Evolutionary conservation across 164 flowering plant genomes (phyloP).

Genomic region (Taxillus chinensis): DNA sequence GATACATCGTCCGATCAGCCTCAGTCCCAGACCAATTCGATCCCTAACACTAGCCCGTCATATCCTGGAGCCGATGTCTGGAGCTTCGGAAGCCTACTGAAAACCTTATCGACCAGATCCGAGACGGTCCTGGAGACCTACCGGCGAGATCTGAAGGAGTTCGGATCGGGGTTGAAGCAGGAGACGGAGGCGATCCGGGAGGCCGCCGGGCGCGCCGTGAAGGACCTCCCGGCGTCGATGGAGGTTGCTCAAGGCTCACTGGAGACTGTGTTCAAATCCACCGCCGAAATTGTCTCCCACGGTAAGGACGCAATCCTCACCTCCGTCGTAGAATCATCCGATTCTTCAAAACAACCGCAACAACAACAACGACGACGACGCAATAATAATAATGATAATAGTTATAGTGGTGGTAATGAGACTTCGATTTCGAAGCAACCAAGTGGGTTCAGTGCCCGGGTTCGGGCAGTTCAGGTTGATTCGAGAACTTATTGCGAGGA

Average conservation of each 20-base stretch:
- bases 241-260: conserved; percentile 40
- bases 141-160: conserved; percentile 53
- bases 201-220: conserved; percentile 30
- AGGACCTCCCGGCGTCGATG: conserved; percentile 33
- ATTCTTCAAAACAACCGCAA: conserved; percentile 18
- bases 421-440: conserved; percentile 19
- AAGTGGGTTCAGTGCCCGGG: conserved; percentile 38
- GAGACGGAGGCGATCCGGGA: conserved; percentile 37
- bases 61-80: background rate
- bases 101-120: background rate
- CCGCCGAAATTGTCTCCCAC: conserved; percentile 41
- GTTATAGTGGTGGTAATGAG: background rate
- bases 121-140: conserved; percentile 7
- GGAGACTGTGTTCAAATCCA: conserved; percentile 33
- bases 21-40: background rate
- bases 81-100: background rate
- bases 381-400: background rate
- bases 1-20: background rate
- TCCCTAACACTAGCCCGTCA: background rate
- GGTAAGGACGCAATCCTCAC: conserved; percentile 35
- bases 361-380: too few relatives aligned
- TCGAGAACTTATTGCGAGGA: conserved; percentile 9
- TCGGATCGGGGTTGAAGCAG: conserved; percentile 39
- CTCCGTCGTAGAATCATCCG: conserved; percentile 23
- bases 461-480: conserved; percentile 31